These are phyloP conservation scores for Saccharomyces kudriavzevii DNA, from an alignment of 805 yeast genomes.

Conservation along the genomic window DNA sequence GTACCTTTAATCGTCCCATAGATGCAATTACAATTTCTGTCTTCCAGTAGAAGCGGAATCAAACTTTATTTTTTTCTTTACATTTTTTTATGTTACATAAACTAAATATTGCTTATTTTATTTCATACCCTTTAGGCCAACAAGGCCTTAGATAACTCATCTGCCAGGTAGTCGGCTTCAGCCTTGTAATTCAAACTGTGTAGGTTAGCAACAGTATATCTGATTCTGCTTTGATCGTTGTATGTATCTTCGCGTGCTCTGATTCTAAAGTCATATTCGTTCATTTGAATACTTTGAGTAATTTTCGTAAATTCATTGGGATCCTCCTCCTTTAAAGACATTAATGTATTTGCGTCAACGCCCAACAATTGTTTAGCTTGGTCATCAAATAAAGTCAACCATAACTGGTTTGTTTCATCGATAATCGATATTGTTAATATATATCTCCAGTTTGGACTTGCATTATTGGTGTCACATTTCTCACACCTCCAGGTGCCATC, in stretches of 20 bases:
- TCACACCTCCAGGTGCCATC: constrained; percentile 90
- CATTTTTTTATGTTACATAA: neutral
- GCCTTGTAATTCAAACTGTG: constrained; percentile 45
- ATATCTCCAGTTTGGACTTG: constrained; percentile 70
- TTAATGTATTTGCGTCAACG: constrained; percentile 51
- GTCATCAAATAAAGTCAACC: constrained; percentile 83
- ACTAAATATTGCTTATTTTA: neutral
- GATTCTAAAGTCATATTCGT: constrained; percentile 65
- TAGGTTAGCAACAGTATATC: constrained; percentile 59
- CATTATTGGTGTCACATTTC: constrained; percentile 66
- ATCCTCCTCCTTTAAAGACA: constrained; percentile 39
- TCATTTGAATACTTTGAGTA: constrained; percentile 48
- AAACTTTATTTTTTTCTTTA: neutral
- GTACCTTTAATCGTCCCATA: neutral
- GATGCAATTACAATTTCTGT: neutral
- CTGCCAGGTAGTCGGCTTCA: constrained; percentile 52
- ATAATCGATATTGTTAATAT: constrained; percentile 67
- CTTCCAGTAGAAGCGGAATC: neutral
- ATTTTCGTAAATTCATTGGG: constrained; percentile 38
- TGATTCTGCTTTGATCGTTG: constrained; percentile 66
- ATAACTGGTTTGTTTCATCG: constrained; percentile 75
- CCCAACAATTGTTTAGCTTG: constrained; percentile 66
- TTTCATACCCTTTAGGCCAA: constrained; percentile 1
- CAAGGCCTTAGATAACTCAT: constrained; percentile 26
- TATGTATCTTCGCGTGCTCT: constrained; percentile 79